A percentile compares a stretch with the other conserved stretches of the same genome.
phyloP scores from a whole-genome alignment of 2,329 filamentous ascomycete species.

The Pseudocercospora ulei region DNA sequence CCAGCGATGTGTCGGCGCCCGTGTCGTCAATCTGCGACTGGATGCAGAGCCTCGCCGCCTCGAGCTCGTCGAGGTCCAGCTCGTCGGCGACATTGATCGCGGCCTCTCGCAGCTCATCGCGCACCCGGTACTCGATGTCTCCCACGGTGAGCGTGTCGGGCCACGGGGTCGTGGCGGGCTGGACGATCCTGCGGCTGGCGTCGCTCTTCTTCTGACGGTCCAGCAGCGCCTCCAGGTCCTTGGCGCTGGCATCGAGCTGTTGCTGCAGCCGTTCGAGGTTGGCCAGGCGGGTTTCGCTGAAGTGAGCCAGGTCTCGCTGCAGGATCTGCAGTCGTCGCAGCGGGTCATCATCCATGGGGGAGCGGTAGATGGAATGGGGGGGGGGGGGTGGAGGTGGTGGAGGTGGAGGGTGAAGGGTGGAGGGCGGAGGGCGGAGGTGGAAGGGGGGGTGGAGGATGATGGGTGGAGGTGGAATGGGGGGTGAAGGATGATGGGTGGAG shows the following conservation, averaged over 20 bases:
- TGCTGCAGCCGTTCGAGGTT: constrained; percentile 58
- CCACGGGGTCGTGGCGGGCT: constrained; percentile 45
- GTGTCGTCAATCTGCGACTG: constrained; percentile 56
- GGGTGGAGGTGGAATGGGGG: background rate
- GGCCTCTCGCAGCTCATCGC: constrained; percentile 77
- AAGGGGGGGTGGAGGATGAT: background rate
- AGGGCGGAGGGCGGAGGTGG: background rate
- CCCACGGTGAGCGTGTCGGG: constrained; percentile 62
- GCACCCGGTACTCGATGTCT: constrained; percentile 67
- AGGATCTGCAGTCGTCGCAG: constrained; percentile 72
- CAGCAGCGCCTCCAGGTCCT: constrained; percentile 61
- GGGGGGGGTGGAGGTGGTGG: background rate
- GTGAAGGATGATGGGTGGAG: too few species aligned
- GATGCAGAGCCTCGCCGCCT: constrained; percentile 63
- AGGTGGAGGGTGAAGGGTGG: background rate
- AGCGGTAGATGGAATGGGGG: constrained; percentile 4
- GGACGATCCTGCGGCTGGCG: constrained; percentile 59
- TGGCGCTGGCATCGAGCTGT: constrained; percentile 56
- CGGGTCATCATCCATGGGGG: constrained; percentile 60
- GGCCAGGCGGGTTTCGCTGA: constrained; percentile 60
- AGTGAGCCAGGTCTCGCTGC: constrained; percentile 70
- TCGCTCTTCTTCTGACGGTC: constrained; percentile 67
- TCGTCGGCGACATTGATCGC: constrained; percentile 75
- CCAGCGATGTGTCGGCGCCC: constrained; percentile 59
- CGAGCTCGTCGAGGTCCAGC: constrained; percentile 78